Percentiles rank a stretch among this genome's conserved stretches.
Conservation (phyloP, 1,139 yeast genomes). For the Yamadazyma atlantica region DNA sequence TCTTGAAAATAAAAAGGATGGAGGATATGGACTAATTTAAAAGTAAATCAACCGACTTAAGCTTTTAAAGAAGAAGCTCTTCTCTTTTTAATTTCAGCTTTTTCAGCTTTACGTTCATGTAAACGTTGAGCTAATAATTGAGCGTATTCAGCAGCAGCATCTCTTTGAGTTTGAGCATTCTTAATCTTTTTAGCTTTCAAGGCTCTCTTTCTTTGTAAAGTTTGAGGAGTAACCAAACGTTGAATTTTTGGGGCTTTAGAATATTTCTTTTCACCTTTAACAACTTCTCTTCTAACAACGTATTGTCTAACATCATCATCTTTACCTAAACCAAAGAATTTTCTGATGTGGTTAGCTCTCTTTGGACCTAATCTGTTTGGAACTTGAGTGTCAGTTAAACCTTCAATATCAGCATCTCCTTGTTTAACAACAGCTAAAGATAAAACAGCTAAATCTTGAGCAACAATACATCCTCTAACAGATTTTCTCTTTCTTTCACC, state of each 20-base stretch:
- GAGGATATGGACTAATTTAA: slow-evolving; percentile 2
- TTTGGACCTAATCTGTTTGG: slow-evolving; percentile 99
- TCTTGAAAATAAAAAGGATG: slow-evolving; percentile 6
- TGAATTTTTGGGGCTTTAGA: slow-evolving; percentile 99
- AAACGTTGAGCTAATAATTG: slow-evolving; percentile 98
- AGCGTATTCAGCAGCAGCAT: slow-evolving; percentile 99
- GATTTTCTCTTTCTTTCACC: slow-evolving; percentile 99
- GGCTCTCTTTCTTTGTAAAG: slow-evolving; percentile 99
- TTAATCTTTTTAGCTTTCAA: slow-evolving; percentile 90
- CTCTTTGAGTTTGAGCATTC: slow-evolving; percentile 99
- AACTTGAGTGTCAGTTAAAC: slow-evolving; percentile 90
- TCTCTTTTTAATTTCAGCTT: slow-evolving; percentile 98
- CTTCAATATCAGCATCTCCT: slow-evolving; percentile 95
- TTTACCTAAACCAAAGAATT: slow-evolving; percentile 97
- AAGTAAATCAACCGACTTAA: slow-evolving; percentile 34
- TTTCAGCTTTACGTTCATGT: slow-evolving; percentile 97
- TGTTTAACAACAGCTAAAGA: slow-evolving; percentile 93
- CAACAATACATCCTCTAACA: slow-evolving; percentile 99
- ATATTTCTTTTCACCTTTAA: slow-evolving; percentile 98
- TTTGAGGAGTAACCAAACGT: slow-evolving; percentile 99
- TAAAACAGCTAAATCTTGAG: slow-evolving; percentile 94
- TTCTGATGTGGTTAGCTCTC: slow-evolving; percentile 99
- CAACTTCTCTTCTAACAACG: slow-evolving; percentile 97
- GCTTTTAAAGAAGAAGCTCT: slow-evolving; percentile 98
- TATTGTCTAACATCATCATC: slow-evolving; percentile 94